Base-by-base conservation (phyloP, 179 eudicot genomes). In the Patellifolia procumbens region DNA sequence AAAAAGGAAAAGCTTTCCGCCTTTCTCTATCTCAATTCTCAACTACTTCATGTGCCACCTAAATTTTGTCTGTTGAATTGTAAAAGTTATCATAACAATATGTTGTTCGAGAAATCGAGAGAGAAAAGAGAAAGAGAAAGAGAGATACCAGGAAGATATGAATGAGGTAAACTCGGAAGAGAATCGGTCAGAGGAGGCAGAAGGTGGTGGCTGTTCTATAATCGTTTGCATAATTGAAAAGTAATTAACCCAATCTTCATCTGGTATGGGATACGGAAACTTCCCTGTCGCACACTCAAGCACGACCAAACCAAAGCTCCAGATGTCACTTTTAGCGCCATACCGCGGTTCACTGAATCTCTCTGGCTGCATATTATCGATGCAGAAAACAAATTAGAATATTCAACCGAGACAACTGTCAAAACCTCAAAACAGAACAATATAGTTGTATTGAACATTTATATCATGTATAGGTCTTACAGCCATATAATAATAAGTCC, bases 231-330 rank as follows among this genome's bases (percentile, higher is more conserved):
- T 93, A 60, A 95, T 88, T 83, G 89, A 91, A 80, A 82, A 94
- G 51, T 88, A 86, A 74, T 82, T 88, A 74, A 70, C 65, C 95
- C 98, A 93, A 68, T 81, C 90, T 74, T 78, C 80, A 55, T 87
- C 89, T 32, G 97, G 93, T 46, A 91, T 84, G 28, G 92, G 82
- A 75, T 91, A 95, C 22, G 99, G 98, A 72, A 91, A 95, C 35
- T 78, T 74, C 19, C 99, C 99, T 26, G 87, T 82, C 51, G 99
- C 99, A 84, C 98, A 93, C 85, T 95, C 97, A 0, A 95, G 97
- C 77, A 95, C 69, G 72, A 95, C 91, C 79, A 95, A 84, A 42
- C 99, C 99, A 75, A 95, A 87, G 86, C 99, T 95, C 99, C 99
- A 95, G 53, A 95, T 93, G 79, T 95, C 99, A 70, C 99, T 93